Conservation (phyloP, 1,139 yeast genomes). For the Petasospora fabianii region DNA sequence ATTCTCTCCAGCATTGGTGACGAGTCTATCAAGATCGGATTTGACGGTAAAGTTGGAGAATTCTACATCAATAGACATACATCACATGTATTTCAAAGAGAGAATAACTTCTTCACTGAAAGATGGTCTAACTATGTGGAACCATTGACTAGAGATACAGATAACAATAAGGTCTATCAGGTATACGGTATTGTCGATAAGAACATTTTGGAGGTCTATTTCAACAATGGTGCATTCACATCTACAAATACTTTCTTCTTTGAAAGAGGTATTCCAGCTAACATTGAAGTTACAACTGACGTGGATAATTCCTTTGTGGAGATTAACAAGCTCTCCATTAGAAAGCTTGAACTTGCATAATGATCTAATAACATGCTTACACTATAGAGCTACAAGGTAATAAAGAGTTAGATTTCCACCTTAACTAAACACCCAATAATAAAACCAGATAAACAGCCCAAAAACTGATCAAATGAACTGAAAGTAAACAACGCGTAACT, state of each 20-base stretch:
- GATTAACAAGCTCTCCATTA: neutral
- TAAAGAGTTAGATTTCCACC: too few species aligned
- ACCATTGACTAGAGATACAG: conserved; percentile 9
- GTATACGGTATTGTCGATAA: conserved; percentile 30
- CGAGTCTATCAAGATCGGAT: conserved; percentile 19
- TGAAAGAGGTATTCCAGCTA: conserved; percentile 18
- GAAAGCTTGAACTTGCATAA: neutral
- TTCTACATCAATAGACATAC: conserved; percentile 21
- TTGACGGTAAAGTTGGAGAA: conserved; percentile 14
- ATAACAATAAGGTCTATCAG: conserved; percentile 15
- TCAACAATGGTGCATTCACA: conserved; percentile 28
- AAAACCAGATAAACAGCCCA: neutral
- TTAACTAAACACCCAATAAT: too few species aligned
- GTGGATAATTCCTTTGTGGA: neutral
- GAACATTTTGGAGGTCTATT: conserved; percentile 29
- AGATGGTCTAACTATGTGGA: conserved; percentile 18
- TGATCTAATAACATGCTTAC: neutral
- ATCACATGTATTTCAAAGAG: conserved; percentile 9
- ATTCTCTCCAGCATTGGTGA: conserved; percentile 13
- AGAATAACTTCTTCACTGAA: conserved; percentile 21
- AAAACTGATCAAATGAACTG: neutral
- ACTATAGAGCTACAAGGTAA: too few species aligned
- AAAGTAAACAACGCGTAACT: neutral
- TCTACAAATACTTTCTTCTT: conserved; percentile 28
- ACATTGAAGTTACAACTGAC: conserved; percentile 16